Evolutionary conservation across 73 alveolate genomes (phyloP), one percentile per base, ranked within the genome.

Genomic region (Symbiodinium natans): DNA sequence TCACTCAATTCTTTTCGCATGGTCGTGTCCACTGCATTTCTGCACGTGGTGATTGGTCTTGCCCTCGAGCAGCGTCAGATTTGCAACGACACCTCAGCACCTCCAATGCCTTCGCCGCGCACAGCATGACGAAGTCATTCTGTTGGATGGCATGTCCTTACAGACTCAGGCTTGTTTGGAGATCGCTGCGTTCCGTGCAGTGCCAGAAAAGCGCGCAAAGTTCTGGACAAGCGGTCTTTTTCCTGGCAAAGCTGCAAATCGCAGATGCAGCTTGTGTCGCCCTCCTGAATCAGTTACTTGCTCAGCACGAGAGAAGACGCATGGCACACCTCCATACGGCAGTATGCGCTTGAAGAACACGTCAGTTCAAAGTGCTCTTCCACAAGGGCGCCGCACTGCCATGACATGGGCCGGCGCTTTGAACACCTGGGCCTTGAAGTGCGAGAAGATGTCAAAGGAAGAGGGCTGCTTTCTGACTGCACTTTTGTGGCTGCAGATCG

Each of bases 401-500:
- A n/a, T n/a, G n/a, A 63, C 80, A 63, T 63, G 80, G 80, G 80
- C 33, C 80, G 80, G 10, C 80, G 80, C 17, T 63, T 63, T n/a
- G 36, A n/a, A 63, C 80, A 63, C 80, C 80, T 63, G 33, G 80
- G 40, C 80, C 80, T 63, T 25, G 80, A 63, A 63, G 80, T 63
- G 80, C 80, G 80, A 13, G 36, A 63, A 23, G 80, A 63, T 29
- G 80, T 13, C 19, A 63, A 63, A n/a, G 80, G 80, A 63, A 63
- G 80, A 63, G 80, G 80, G 38, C 80, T 63, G 80, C 80, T 9
- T 29, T 31, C 31, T 63, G 80, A 36, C 33, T 63, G 80, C 80
- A 63, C 80, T 27, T 3, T 63, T 23, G 80, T 63, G 33, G 40
- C 11, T 8, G 74, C 33, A 56, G 74, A 21, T 56, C 74, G 31